These are phyloP conservation scores for Suillus fuscotomentosus DNA, from an alignment of 768 basidiomycete genomes.

Conservation along the genomic window DNA sequence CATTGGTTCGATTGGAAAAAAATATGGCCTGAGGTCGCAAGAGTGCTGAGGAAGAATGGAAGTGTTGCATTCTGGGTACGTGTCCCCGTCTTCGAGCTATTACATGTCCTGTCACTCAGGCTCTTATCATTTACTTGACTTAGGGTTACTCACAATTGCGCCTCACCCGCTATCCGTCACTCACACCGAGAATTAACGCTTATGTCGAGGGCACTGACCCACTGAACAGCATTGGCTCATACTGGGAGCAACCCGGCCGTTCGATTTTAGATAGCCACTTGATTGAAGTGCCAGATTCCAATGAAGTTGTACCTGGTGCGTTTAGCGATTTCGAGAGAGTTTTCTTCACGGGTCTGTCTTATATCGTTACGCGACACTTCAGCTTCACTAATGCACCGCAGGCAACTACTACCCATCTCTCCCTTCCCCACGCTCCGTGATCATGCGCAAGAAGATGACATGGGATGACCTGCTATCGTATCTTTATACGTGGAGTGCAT, in stretches of 20 bases:
- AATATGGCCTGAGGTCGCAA: conserved; percentile 66
- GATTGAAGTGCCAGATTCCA: conserved; percentile 59
- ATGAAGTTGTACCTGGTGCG: conserved; percentile 28
- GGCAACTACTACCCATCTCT: conserved; percentile 41
- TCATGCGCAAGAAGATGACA: conserved; percentile 57
- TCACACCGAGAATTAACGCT: conserved; percentile 57
- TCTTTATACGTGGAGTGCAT: conserved; percentile 66
- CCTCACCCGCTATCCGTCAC: conserved; percentile 54
- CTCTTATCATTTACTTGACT: background rate
- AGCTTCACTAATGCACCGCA: conserved; percentile 13
- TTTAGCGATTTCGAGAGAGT: conserved; percentile 48
- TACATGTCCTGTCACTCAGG: background rate
- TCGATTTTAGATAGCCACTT: conserved; percentile 71
- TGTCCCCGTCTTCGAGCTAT: background rate
- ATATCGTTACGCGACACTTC: background rate
- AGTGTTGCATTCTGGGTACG: conserved; percentile 75
- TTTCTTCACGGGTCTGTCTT: conserved; percentile 54
- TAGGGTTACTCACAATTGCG: conserved; percentile 69
- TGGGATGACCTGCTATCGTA: conserved; percentile 70
- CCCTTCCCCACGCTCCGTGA: conserved; percentile 36
- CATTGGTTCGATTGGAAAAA: conserved; percentile 82
- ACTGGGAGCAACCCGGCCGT: conserved; percentile 80
- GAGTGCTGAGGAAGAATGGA: conserved; percentile 60
- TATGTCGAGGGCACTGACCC: conserved; percentile 59
- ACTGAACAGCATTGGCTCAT: conserved; percentile 54